Conservation (phyloP, 768 basidiomycete genomes). For the Russula sp. region DNA sequence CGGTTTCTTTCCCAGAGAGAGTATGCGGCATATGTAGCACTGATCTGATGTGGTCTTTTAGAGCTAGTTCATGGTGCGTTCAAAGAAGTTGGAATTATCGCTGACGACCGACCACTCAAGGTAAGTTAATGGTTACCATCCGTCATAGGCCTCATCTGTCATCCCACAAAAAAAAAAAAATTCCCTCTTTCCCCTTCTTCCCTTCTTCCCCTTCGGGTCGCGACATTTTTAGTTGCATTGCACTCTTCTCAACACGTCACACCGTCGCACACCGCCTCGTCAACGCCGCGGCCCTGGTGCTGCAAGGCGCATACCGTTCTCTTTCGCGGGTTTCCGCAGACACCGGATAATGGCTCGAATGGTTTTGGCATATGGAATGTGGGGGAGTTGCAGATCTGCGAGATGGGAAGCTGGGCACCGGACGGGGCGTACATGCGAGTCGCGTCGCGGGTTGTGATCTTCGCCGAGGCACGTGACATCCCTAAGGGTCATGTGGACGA, state of each 20-base stretch:
- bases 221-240: slow-evolving; percentile 37
- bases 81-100: slow-evolving; percentile 35
- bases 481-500: too few species aligned
- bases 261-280: slow-evolving; percentile 35
- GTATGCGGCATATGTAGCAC: neutral
- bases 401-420: slow-evolving; percentile 64
- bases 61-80: slow-evolving; percentile 38
- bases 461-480: neutral
- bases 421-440: slow-evolving; percentile 58
- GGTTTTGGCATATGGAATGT: slow-evolving; percentile 53
- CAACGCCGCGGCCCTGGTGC: slow-evolving; percentile 20
- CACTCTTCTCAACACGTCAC: slow-evolving; percentile 40
- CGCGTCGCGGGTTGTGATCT: slow-evolving; percentile 33
- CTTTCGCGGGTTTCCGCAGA: slow-evolving; percentile 34
- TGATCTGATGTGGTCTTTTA: slow-evolving; percentile 21
- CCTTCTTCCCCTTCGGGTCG: neutral
- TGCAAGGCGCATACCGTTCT: slow-evolving; percentile 41
- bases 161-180: neutral
- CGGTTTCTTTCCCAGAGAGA: too few species aligned
- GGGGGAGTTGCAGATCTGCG: slow-evolving; percentile 60
- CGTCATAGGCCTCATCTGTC: too few species aligned
- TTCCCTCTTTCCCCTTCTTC: neutral
- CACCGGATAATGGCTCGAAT: slow-evolving; percentile 36
- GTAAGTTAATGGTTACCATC: slow-evolving; percentile 26
- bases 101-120: slow-evolving; percentile 40